Base-by-base conservation (phyloP, 257 asterid species). In the Hygrophila difformis region DNA sequence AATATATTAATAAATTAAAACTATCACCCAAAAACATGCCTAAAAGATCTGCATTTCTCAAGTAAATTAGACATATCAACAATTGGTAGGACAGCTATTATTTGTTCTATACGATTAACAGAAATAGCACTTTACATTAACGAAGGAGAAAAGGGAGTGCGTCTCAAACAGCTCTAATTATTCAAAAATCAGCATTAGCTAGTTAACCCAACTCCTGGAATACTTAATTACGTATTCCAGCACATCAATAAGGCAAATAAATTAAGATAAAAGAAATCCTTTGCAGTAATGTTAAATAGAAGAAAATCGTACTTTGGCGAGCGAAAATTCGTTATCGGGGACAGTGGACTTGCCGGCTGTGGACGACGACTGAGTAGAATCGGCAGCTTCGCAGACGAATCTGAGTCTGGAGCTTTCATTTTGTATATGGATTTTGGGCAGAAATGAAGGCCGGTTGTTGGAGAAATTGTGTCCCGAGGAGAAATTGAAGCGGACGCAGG, bases 311-410 rank as follows among this genome's bases (percentile, higher is more conserved):
- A 86, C 96, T 81, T 91, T 86, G 40, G 94, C 81, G 4, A 91
- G 74, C 17, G 94, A 47, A 63, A 91, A 86, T 64, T 78, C 94
- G 18, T 61, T 73, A 53, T 91, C 94, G 5, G 93, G 46, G 20
- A 91, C 77, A 10, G 39, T 49, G 12, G 71, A 3, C 54, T 82
- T 82, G 40, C 67, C 85, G 12, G 77, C 36, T 10, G 69, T 9
- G 15, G 64, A 18, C 2, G 79, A 52, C 11, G 93, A 28, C 77
- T 62, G 96, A 64, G 96, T 79, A 1, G 98, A 78, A 39, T 86
- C 94, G 45, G 83, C 94, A 11, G 94, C 96, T 60, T 58, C 67
- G 17, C 59, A 39, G 44, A 76, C 39, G 43, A 78, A 44, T 46
- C 55, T 46, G 39, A 64, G 51, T n/a, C 73, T 66, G 15, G 47